These are phyloP conservation scores for Stemphylium beticola DNA, from an alignment of 2,329 filamentous ascomycete genomes.

Conservation along the genomic window DNA sequence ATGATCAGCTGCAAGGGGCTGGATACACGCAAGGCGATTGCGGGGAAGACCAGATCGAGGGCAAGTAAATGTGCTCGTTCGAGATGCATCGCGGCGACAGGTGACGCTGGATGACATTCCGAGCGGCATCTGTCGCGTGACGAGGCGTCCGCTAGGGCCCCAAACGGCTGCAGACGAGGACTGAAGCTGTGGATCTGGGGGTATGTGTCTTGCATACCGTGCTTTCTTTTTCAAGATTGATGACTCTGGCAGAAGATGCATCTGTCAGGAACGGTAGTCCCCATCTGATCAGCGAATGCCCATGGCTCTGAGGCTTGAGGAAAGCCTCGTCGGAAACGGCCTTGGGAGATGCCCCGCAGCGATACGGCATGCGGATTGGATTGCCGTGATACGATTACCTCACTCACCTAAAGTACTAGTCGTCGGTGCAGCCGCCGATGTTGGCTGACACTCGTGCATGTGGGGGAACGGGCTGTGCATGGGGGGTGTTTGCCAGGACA, in stretches of 20 bases:
- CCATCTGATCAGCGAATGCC: conserved; percentile 17
- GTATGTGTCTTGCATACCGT: conserved; percentile 17
- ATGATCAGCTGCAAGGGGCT: conserved; percentile 50
- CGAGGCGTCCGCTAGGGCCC: conserved; percentile 15
- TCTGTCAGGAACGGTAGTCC: conserved; percentile 20
- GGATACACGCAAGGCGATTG: conserved; percentile 42
- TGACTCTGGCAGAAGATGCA: conserved; percentile 16
- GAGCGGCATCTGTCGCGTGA: conserved; percentile 32
- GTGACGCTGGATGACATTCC: conserved; percentile 33
- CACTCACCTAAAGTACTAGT: conserved; percentile 27
- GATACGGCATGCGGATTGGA: conserved; percentile 15
- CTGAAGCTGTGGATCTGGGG: conserved; percentile 22
- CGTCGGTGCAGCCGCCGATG: conserved; percentile 23
- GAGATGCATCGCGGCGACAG: conserved; percentile 29
- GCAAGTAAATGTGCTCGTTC: conserved; percentile 14
- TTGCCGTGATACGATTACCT: conserved; percentile 44
- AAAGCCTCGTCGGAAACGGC: conserved; percentile 8
- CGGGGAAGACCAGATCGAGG: conserved; percentile 44
- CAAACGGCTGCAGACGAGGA: conserved; percentile 21
- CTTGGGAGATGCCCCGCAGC: conserved; percentile 11
- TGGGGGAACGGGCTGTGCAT: conserved; percentile 24
- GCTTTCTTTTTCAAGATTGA: conserved; percentile 22
- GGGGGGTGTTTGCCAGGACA: conserved; percentile 9
- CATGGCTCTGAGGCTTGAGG: conserved; percentile 34
- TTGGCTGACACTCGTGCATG: conserved; percentile 24